Evolutionary conservation across 208 protist genomes (phyloP).

Genomic region (Leishmania lainsoni): DNA sequence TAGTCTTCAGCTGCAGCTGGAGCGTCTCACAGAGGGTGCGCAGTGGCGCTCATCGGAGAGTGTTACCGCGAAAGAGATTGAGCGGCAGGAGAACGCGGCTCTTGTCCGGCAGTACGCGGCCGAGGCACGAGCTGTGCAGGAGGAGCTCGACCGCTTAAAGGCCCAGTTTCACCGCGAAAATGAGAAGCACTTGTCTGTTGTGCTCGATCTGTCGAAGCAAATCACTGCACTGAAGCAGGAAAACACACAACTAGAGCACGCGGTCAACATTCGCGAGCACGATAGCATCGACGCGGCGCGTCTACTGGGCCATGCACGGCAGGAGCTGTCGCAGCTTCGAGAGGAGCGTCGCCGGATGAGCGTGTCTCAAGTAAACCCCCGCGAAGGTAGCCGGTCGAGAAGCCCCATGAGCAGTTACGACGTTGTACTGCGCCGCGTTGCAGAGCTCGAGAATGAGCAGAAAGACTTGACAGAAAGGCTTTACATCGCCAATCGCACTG

Average conservation of each 20-base stretch:
- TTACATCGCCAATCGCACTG: not conserved
- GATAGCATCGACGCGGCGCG: conserved; percentile 25
- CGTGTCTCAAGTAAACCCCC: conserved; percentile 3
- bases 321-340: conserved; percentile 17
- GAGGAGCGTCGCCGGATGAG: conserved; percentile 17
- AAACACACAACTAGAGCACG: conserved; percentile 30
- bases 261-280: conserved; percentile 15
- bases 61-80: conserved; percentile 11
- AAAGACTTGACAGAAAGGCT: conserved; percentile 11
- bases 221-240: conserved; percentile 18
- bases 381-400: conserved; percentile 15
- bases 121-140: conserved; percentile 22
- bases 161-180: conserved; percentile 12
- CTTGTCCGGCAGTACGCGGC: conserved; percentile 30
- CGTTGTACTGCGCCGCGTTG: conserved; percentile 7
- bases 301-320: conserved; percentile 9
- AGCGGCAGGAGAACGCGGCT: conserved; percentile 18
- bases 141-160: conserved; percentile 24
- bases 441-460: conserved; percentile 17
- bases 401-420: conserved; percentile 4
- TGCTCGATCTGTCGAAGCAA: conserved; percentile 34
- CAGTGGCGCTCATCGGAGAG: conserved; percentile 11
- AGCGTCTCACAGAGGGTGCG: conserved; percentile 23
- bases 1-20: conserved; percentile 35
- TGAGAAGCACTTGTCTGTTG: conserved; percentile 21